Evolutionary conservation across 768 basidiomycete species (phyloP).

Genomic region (Russula ochroleuca): DNA sequence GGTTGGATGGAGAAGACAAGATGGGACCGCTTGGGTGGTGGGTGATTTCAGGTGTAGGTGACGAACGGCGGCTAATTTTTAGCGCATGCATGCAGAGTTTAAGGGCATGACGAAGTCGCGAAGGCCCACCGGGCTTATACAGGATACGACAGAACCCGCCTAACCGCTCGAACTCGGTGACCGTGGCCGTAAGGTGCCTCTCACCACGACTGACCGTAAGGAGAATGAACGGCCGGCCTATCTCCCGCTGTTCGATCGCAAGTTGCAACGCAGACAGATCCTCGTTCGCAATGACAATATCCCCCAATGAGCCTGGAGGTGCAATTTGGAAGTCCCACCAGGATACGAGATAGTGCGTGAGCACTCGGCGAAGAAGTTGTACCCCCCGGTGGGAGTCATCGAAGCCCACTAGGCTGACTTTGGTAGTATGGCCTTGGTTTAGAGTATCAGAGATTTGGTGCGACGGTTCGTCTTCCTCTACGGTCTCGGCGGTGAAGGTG

Average conservation of each 20-base stretch:
- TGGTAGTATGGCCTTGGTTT: constrained; percentile 30
- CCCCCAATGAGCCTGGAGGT: constrained; percentile 46
- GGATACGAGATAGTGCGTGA: constrained; percentile 59
- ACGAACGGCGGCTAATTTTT: constrained; percentile 42
- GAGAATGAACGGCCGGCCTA: constrained; percentile 64
- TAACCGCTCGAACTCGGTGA: constrained; percentile 66
- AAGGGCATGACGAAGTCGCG: constrained; percentile 60
- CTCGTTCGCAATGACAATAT: constrained; percentile 81
- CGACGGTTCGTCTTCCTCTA: constrained; percentile 39
- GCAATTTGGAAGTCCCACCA: constrained; percentile 72
- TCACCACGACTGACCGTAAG: constrained; percentile 68
- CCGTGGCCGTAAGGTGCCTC: constrained; percentile 55
- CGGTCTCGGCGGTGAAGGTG: constrained; percentile 66
- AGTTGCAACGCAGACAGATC: constrained; percentile 54
- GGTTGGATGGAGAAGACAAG: background rate
- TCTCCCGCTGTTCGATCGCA: constrained; percentile 56
- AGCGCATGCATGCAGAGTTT: constrained; percentile 58
- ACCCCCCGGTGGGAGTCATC: constrained; percentile 58
- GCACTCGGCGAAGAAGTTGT: constrained; percentile 57
- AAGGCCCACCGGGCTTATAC: constrained; percentile 86
- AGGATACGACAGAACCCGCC: constrained; percentile 88
- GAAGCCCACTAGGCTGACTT: constrained; percentile 71
- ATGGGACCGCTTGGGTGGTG: constrained; percentile 3
- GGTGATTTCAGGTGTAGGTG: constrained; percentile 29
- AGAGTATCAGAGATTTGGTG: constrained; percentile 30